Conservation (phyloP, 768 basidiomycete species). For the Tulasnella calospora region DNA sequence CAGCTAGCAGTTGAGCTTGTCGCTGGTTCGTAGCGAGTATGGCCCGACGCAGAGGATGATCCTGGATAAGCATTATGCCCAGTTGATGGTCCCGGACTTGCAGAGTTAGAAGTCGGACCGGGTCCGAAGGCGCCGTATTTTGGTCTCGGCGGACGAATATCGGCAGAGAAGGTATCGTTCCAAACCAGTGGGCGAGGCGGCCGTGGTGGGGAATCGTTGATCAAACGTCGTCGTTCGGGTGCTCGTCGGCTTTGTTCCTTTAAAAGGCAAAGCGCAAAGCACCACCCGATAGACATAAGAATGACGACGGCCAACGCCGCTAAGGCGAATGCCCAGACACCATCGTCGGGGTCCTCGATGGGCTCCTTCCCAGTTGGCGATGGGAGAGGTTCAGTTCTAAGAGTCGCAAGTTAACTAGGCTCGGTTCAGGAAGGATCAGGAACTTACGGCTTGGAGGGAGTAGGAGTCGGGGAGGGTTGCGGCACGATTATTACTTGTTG, state of each 20-base stretch:
- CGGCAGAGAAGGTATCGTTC: background rate
- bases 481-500: background rate
- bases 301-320: background rate
- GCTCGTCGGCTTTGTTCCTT: background rate
- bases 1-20: too few species aligned
- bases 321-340: background rate
- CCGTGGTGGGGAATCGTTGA: background rate
- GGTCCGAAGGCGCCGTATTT: too few species aligned
- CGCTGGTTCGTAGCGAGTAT: too few species aligned
- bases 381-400: background rate
- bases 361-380: background rate
- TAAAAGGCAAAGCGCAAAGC: background rate
- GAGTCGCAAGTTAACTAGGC: background rate
- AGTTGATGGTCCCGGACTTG: too few species aligned
- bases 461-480: background rate
- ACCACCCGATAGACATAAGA: background rate
- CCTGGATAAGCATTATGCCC: too few species aligned
- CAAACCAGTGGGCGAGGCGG: too few species aligned
- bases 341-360: background rate
- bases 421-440: background rate
- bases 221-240: background rate
- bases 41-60: too few species aligned
- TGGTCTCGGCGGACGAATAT: background rate
- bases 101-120: too few species aligned
- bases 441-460: background rate